A percentile compares a stretch with the other conserved stretches of the same genome.
Evolutionary conservation across 2,329 filamentous ascomycete species (phyloP).

Genomic region (Cryphonectria japonica): DNA sequence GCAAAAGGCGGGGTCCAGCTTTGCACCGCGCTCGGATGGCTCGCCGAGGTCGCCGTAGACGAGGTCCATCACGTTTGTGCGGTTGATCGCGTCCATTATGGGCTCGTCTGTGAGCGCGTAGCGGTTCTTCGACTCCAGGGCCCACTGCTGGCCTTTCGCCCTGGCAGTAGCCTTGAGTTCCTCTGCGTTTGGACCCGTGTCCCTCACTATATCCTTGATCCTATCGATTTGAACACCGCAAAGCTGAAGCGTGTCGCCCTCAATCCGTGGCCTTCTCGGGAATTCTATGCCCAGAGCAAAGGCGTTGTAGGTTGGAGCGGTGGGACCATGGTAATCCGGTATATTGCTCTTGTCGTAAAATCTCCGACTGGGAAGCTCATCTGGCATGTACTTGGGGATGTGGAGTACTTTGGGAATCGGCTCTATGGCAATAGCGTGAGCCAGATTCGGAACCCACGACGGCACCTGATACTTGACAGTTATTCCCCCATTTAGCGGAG

Average conservation of each 20-base stretch:
- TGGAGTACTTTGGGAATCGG: neutral
- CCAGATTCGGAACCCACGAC: neutral
- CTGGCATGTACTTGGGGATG: neutral
- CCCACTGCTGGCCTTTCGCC: neutral
- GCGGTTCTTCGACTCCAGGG: neutral
- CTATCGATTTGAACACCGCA: neutral
- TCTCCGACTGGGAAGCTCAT: neutral
- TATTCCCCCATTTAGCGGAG: neutral
- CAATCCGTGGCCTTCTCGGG: neutral
- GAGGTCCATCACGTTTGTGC: neutral
- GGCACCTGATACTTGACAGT: neutral
- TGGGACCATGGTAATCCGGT: neutral
- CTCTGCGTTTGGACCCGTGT: neutral
- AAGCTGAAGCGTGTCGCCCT: neutral
- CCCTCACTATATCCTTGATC: neutral
- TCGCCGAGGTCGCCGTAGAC: neutral
- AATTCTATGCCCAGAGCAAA: neutral
- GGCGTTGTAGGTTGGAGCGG: neutral
- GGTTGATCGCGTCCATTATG: neutral
- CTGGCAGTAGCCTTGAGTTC: neutral
- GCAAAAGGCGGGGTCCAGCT: slow-evolving; percentile 5
- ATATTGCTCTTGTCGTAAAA: neutral
- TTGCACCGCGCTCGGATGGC: neutral
- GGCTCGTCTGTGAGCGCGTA: slow-evolving; percentile 1
- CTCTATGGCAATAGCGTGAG: neutral